Evolutionary conservation across 2,329 filamentous ascomycete species (phyloP), one percentile per base, ranked within the genome.

Genomic region (Xylariaceae sp.): DNA sequence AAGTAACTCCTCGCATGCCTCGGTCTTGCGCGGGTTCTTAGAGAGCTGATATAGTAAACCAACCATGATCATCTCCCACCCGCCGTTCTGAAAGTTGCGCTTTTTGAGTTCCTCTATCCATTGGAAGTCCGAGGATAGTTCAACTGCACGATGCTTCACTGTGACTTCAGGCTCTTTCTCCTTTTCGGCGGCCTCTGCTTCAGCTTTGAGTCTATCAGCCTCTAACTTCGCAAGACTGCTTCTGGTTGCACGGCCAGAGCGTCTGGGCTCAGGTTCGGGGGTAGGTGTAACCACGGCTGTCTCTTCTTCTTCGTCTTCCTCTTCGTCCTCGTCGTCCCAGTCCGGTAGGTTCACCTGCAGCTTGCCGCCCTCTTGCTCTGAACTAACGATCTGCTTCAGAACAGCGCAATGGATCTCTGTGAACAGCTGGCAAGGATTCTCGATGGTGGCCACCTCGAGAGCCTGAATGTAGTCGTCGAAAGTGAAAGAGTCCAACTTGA

Each of bases 391-490:
- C 30, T 90, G 81, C 66, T 96, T 96, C 52, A 99, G 72, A 3
- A 96, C 83, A 0, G 92, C 85, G 66, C 94, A 99, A 67, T 97
- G 92, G 5, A 94, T 81, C 67, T 99, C 94, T 44, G 89, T 85
- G 58, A 96, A 85, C 1, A 99, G 75, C 64, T 96, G 87, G 45
- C 94, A 94, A 7, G 86, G 85, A 1, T 82, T 73, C 18, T 89
- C 83, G 32, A 85, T 80, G 0, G 84, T 90, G 0, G 87, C 80
- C 50, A 91, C 86, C 43, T 85, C 80, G 76, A 99, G 84, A 0
- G 91, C 87, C 65, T 97, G 87, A 5, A 96, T 78, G 62, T 91
- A 97, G 67, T 99, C 94, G 66, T 99, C 94, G 62, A 97, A 95
- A 0, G 92, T 97, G 65, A 99, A 99, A 0, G 92, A 97, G 68